Evolutionary conservation across 371 early-diverging fungal genomes (phyloP), one percentile per base, ranked within the genome.

Genomic region (Actinomortierella ambigua): DNA sequence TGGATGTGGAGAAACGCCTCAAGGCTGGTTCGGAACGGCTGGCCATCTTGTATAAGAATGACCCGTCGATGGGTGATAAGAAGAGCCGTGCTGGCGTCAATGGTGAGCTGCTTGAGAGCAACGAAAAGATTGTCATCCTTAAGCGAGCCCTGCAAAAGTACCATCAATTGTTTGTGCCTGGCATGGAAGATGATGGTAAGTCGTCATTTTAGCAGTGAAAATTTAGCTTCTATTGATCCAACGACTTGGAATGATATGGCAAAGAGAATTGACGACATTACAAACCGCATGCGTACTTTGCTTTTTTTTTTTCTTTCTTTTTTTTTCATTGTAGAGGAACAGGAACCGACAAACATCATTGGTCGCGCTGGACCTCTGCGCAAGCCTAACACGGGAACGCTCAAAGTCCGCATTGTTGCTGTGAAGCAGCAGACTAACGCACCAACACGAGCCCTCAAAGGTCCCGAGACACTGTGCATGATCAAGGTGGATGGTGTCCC

Each of bases 1-100:
- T 95, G 11, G 92, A 95, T 61, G 88, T 96, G 11, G 98, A 97
- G 83, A 88, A 85, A 64, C 93, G 93, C 66, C 85, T 96, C 13
- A 81, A 88, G 49, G 90, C 90, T 28, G 96, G 94, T 41, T 80
- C 85, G n/a, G 78, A 73, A 54, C 80, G 81, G 2, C 68, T 86
- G 77, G 83, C 82, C 17, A 76, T 77, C 9, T 59, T 68, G 11
- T 75, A 76, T 48, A 73, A 69, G 76, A 73, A 73, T 22, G 76
- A 78, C 56, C 78, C 77, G 1, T 70, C 76, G 3, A 67, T 83
- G 52, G 83, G 84, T 14, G 85, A 88, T 63, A 81, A 83, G 49
- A 88, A 87, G 62, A 83, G 85, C 41, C 71, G 84, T 23, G 77
- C 77, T 23, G 90, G 90, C 43, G 83, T 90, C 27, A 79, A 84